Evolutionary conservation across 106 monocot species (phyloP).

Genomic region (Iris macrosiphon): DNA sequence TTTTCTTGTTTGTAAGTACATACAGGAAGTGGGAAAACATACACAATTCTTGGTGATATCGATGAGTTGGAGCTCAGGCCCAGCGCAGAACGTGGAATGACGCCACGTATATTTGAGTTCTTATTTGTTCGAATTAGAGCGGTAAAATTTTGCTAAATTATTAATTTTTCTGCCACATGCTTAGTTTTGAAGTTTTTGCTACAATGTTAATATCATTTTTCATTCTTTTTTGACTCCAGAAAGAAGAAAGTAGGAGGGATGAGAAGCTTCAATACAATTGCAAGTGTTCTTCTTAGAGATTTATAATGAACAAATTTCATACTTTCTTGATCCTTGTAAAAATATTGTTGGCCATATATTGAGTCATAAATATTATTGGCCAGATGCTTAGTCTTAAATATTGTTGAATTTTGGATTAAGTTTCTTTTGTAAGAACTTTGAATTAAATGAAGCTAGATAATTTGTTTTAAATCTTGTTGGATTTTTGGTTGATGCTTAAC

Average conservation of each 20-base stretch:
- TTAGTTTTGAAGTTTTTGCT: too few species aligned
- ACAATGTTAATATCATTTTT: constrained; percentile 2
- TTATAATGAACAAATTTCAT: constrained; percentile 95
- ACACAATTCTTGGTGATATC: constrained; percentile 96
- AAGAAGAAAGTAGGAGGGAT: constrained; percentile 91
- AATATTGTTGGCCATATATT: too few species aligned
- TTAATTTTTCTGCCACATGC: too few species aligned
- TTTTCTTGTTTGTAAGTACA: constrained; percentile 22
- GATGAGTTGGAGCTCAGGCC: constrained; percentile 54
- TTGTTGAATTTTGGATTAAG: too few species aligned
- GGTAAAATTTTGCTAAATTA: constrained; percentile 32
- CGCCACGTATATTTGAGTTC: constrained; percentile 95
- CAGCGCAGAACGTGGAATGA: constrained; percentile 79
- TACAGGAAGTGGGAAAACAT: constrained; percentile 97
- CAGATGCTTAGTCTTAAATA: too few species aligned
- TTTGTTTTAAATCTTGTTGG: too few species aligned
- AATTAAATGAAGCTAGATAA: too few species aligned
- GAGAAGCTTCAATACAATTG: constrained; percentile 87
- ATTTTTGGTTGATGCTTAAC: too few species aligned
- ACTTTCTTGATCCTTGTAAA: constrained; percentile 97
- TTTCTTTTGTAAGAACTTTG: too few species aligned
- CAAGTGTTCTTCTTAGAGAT: constrained; percentile 97
- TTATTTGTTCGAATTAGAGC: constrained; percentile 94
- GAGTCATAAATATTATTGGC: too few species aligned
- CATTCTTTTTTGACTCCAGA: constrained; percentile 39